Conservation (phyloP, 495 filamentous ascomycete genomes). For the Trypethelium eluteriae region DNA sequence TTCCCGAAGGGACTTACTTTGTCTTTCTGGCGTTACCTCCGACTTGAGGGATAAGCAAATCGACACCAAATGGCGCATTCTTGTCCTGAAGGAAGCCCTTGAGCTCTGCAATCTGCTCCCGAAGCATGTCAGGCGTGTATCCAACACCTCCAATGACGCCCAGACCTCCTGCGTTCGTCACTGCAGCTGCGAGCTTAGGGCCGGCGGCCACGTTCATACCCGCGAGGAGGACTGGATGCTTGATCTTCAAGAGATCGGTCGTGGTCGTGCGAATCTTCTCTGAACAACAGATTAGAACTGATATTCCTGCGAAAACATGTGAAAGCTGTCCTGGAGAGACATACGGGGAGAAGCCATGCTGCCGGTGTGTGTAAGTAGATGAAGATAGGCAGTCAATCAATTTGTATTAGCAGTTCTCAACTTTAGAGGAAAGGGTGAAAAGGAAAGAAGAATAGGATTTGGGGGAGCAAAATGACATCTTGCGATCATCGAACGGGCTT, state of each 20-base stretch:
- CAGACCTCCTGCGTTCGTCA: conserved; percentile 93
- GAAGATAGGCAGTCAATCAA: background rate
- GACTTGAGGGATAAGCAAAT: conserved; percentile 88
- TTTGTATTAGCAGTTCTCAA: background rate
- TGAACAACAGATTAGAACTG: conserved; percentile 33
- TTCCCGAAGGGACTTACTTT: conserved; percentile 52
- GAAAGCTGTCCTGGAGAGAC: conserved; percentile 29
- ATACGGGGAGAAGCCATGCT: conserved; percentile 53
- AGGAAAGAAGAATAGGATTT: background rate
- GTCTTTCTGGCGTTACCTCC: conserved; percentile 90
- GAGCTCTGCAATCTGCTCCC: conserved; percentile 87
- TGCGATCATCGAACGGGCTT: background rate
- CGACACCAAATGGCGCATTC: conserved; percentile 97
- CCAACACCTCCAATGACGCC: conserved; percentile 95
- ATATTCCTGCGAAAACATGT: conserved; percentile 22
- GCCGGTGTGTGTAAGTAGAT: conserved; percentile 9
- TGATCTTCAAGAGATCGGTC: conserved; percentile 94
- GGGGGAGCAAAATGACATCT: background rate
- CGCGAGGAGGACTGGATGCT: conserved; percentile 89
- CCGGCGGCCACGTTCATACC: conserved; percentile 99
- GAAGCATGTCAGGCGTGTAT: conserved; percentile 95
- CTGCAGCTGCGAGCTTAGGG: conserved; percentile 91
- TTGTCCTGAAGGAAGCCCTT: conserved; percentile 86
- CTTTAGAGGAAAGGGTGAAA: background rate
- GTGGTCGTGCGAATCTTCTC: conserved; percentile 80